Percentiles rank a stretch among this genome's conserved stretches.
phyloP scores from a whole-genome alignment of 805 yeast species.

The Metschnikowia noctiluminum region DNA sequence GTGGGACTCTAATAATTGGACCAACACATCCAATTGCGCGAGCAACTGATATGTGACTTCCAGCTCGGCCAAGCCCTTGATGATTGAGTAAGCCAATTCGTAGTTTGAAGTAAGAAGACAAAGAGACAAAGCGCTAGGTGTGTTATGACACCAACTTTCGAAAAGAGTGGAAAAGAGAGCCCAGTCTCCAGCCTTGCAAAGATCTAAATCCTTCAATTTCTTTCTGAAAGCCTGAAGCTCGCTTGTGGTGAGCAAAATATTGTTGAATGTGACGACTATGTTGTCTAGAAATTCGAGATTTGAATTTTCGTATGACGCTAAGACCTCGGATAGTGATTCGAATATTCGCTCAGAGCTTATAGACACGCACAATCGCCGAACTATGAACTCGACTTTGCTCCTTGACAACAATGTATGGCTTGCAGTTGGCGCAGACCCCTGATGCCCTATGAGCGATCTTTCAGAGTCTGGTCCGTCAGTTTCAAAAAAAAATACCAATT shows the following conservation, averaged over 20 bases:
- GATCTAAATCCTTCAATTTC: constrained; percentile 56
- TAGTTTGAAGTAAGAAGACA: constrained; percentile 86
- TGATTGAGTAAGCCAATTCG: constrained; percentile 79
- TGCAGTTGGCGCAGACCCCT: constrained; percentile 2
- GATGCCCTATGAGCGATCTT: constrained; percentile 29
- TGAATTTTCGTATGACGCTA: constrained; percentile 48
- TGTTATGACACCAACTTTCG: constrained; percentile 87
- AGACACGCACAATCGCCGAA: constrained; percentile 78
- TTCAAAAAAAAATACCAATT: constrained; percentile 66
- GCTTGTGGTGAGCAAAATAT: constrained; percentile 79
- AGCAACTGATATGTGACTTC: constrained; percentile 77
- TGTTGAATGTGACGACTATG: constrained; percentile 84
- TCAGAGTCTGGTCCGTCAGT: constrained; percentile 42
- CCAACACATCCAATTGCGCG: constrained; percentile 83
- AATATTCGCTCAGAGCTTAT: constrained; percentile 81
- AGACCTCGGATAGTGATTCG: constrained; percentile 71
- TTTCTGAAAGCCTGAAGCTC: constrained; percentile 71
- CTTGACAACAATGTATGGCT: constrained; percentile 48
- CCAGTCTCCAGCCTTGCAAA: constrained; percentile 55
- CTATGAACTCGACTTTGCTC: constrained; percentile 61
- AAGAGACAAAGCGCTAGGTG: constrained; percentile 82
- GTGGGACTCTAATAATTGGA: constrained; percentile 89
- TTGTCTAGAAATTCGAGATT: constrained; percentile 71
- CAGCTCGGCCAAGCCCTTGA: constrained; percentile 74
- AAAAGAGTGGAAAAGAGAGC: constrained; percentile 71